A percentile compares a stretch with the other conserved stretches of the same genome.
These are phyloP conservation scores for Fusarium decemcellulare DNA, from an alignment of 2,329 filamentous ascomycete species.

Conservation along the genomic window DNA sequence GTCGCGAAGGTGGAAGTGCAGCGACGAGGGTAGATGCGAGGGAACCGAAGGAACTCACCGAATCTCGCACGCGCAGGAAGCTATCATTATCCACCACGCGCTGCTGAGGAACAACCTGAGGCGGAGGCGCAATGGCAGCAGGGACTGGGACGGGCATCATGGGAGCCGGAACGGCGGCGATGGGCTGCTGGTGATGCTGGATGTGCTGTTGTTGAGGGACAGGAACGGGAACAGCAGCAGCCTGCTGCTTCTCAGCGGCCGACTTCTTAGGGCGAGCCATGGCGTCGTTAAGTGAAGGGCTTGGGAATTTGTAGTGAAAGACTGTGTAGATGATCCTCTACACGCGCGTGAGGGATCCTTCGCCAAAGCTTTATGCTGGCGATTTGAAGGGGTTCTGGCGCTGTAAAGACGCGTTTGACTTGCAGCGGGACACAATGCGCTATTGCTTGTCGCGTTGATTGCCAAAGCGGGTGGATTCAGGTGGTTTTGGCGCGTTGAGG, in stretches of 20 bases:
- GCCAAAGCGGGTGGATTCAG: slow-evolving; percentile 45
- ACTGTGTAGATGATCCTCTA: not conserved
- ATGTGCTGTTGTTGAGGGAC: slow-evolving; percentile 40
- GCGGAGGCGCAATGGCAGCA: slow-evolving; percentile 34
- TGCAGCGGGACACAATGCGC: slow-evolving; percentile 38
- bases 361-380: slow-evolving; percentile 17
- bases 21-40: slow-evolving; percentile 19
- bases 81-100: slow-evolving; percentile 77
- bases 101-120: slow-evolving; percentile 42
- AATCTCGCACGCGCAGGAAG: slow-evolving; percentile 85
- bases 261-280: slow-evolving; percentile 65
- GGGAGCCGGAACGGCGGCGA: slow-evolving; percentile 53
- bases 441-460: slow-evolving; percentile 37
- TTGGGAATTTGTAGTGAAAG: slow-evolving; percentile 1
- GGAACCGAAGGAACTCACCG: slow-evolving; percentile 70
- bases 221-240: slow-evolving; percentile 54
- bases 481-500: slow-evolving; percentile 45
- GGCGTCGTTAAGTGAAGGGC: slow-evolving; percentile 18
- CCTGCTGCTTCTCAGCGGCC: slow-evolving; percentile 50
- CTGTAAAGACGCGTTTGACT: slow-evolving; percentile 26
- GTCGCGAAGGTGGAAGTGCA: slow-evolving; percentile 1
- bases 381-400: slow-evolving; percentile 13
- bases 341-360: slow-evolving; percentile 5
- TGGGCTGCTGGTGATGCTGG: slow-evolving; percentile 43
- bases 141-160: slow-evolving; percentile 56